Evolutionary conservation across 805 yeast species (phyloP).

Genomic region (Cyberlindnera amylophila): DNA sequence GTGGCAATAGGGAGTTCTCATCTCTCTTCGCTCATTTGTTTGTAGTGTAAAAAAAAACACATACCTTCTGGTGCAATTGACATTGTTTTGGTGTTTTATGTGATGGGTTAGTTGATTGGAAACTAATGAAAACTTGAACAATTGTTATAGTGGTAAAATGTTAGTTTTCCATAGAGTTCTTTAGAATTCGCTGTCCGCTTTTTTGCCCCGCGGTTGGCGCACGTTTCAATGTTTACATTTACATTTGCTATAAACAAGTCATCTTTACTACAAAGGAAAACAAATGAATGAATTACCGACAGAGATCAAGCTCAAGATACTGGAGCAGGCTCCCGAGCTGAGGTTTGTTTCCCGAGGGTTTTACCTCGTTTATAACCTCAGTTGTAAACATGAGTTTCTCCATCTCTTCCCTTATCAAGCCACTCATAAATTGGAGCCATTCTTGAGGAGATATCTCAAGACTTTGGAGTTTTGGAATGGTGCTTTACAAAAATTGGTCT

Average conservation of each 20-base stretch:
- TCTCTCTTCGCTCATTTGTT: too few species aligned
- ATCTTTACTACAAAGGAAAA: too few species aligned
- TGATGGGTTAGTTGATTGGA: too few species aligned
- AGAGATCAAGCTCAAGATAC: conserved; percentile 39
- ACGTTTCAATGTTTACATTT: too few species aligned
- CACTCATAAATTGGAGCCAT: neutral
- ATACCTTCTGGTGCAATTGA: conserved; percentile 23
- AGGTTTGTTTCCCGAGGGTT: conserved; percentile 39
- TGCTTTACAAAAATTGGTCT: conserved; percentile 33
- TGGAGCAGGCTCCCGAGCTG: conserved; percentile 33
- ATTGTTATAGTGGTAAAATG: too few species aligned
- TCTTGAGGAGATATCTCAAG: conserved; percentile 1
- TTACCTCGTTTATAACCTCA: conserved; percentile 47
- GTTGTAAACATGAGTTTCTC: conserved; percentile 38
- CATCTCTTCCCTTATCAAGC: conserved; percentile 9
- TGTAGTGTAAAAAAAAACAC: too few species aligned
- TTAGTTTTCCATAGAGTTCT: too few species aligned
- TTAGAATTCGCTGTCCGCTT: too few species aligned
- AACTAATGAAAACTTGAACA: too few species aligned
- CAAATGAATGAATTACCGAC: conserved; percentile 32
- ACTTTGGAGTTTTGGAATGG: conserved; percentile 33
- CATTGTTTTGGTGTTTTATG: conserved; percentile 10
- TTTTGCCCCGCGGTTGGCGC: too few species aligned
- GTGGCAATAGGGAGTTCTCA: too few species aligned
- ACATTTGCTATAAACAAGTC: too few species aligned